A percentile compares a stretch with the other conserved stretches of the same genome.
phyloP scores from a whole-genome alignment of 768 basidiomycete genomes.

The Leccinum boreale region DNA sequence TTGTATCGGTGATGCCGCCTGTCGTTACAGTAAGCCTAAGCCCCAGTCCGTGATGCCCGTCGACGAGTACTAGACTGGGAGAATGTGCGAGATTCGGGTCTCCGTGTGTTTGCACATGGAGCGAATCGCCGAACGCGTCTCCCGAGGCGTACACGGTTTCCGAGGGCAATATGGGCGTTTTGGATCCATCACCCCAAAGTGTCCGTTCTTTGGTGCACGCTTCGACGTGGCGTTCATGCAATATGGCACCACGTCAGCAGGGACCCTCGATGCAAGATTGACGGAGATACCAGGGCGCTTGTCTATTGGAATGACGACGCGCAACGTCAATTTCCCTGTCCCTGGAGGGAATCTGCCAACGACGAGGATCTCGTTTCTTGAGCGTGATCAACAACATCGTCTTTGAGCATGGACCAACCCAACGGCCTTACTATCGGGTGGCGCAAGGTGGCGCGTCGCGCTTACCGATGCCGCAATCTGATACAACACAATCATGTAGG shows the following conservation, averaged over 20 bases:
- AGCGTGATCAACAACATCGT: not conserved
- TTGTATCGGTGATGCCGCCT: not conserved
- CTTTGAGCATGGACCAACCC: not conserved
- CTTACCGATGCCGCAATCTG: not conserved
- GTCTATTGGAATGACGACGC: not conserved
- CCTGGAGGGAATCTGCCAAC: not conserved
- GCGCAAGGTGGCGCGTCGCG: not conserved
- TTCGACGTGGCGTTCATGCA: not conserved
- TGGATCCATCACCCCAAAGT: not conserved
- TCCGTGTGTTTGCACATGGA: not conserved
- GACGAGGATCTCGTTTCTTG: not conserved
- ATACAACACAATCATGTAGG: not conserved
- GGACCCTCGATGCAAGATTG: not conserved
- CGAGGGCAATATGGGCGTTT: not conserved
- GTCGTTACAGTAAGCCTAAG: not conserved
- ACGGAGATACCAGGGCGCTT: not conserved
- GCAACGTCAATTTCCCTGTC: not conserved
- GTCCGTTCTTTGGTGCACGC: not conserved
- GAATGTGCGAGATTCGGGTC: not conserved
- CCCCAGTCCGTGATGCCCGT: not conserved
- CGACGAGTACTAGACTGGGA: not conserved
- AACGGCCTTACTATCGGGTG: not conserved
- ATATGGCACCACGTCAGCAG: not conserved
- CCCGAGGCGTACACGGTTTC: not conserved
- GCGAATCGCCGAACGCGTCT: not conserved